These are phyloP conservation scores for Trichosporon asahii DNA, from an alignment of 1,284 basidiomycete genomes.

Conservation along the genomic window DNA sequence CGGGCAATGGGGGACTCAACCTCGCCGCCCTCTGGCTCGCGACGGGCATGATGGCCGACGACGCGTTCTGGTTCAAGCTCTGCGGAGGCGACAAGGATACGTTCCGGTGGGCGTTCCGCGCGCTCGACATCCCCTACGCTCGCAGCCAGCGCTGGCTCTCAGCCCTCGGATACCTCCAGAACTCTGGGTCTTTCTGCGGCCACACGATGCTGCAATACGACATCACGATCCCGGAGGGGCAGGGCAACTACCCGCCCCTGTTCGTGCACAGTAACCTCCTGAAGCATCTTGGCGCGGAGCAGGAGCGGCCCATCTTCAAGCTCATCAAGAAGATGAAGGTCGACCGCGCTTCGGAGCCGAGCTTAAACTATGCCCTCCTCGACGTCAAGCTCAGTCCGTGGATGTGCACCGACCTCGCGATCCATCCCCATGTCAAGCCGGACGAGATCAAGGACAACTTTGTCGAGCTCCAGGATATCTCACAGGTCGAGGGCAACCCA, in stretches of 20 bases:
- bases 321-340: constrained; percentile 44
- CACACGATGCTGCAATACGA: constrained; percentile 49
- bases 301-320: constrained; percentile 38
- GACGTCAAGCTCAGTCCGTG: constrained; percentile 48
- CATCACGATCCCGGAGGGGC: constrained; percentile 29
- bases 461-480: constrained; percentile 29
- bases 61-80: constrained; percentile 54
- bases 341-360: constrained; percentile 31
- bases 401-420: constrained; percentile 50
- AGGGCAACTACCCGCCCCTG: constrained; percentile 33
- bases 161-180: constrained; percentile 45
- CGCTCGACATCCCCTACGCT: constrained; percentile 49
- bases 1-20: constrained; percentile 54
- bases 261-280: constrained; percentile 53
- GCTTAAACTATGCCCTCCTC: constrained; percentile 44
- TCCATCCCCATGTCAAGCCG: constrained; percentile 22
- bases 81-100: constrained; percentile 54
- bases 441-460: constrained; percentile 13
- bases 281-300: constrained; percentile 48
- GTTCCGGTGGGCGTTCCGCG: constrained; percentile 53
- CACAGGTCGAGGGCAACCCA: constrained; percentile 34
- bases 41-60: constrained; percentile 37
- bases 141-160: constrained; percentile 52
- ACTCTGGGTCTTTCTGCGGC: constrained; percentile 52
- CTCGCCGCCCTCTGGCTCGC: constrained; percentile 54